Conservation (phyloP, 2,329 filamentous ascomycete species). For the Aureobasidium leucospermi region DNA sequence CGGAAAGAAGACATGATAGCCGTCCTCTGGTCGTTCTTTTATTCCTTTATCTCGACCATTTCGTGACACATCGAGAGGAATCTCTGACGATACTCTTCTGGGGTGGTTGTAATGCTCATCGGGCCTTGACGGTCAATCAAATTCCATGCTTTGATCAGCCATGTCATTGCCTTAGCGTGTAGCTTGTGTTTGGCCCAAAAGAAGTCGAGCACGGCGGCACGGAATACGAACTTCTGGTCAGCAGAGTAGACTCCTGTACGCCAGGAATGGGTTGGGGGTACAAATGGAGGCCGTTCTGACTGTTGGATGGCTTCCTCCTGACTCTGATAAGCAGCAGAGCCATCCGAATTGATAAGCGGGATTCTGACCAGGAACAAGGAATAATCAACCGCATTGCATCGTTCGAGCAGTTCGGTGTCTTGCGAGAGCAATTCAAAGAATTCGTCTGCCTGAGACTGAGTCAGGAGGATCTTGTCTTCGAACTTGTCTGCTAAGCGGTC, state of each 20-base stretch:
- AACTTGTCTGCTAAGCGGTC: conserved; percentile 61
- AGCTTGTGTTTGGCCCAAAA: conserved; percentile 71
- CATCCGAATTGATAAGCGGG: conserved; percentile 24
- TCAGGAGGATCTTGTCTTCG: conserved; percentile 56
- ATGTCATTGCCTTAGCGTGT: conserved; percentile 59
- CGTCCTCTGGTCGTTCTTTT: background rate
- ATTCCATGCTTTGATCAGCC: conserved; percentile 50
- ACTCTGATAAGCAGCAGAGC: conserved; percentile 18
- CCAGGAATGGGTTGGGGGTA: conserved; percentile 42
- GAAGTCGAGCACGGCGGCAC: conserved; percentile 63
- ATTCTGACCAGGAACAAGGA: conserved; percentile 63
- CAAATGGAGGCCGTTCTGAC: conserved; percentile 21
- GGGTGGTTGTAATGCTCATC: conserved; percentile 68
- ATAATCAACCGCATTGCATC: conserved; percentile 64
- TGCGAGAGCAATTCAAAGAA: conserved; percentile 49
- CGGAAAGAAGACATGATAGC: background rate
- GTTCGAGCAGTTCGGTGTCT: conserved; percentile 57
- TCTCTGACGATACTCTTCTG: conserved; percentile 57
- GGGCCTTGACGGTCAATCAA: conserved; percentile 55
- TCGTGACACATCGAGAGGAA: conserved; percentile 47
- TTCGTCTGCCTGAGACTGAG: conserved; percentile 46
- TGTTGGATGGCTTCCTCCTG: conserved; percentile 19
- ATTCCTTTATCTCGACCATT: conserved; percentile 31
- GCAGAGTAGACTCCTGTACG: conserved; percentile 53
- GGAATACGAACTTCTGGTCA: conserved; percentile 60